Conservation (phyloP, 2,329 filamentous ascomycete species). For the Sporothrix luriei region DNA sequence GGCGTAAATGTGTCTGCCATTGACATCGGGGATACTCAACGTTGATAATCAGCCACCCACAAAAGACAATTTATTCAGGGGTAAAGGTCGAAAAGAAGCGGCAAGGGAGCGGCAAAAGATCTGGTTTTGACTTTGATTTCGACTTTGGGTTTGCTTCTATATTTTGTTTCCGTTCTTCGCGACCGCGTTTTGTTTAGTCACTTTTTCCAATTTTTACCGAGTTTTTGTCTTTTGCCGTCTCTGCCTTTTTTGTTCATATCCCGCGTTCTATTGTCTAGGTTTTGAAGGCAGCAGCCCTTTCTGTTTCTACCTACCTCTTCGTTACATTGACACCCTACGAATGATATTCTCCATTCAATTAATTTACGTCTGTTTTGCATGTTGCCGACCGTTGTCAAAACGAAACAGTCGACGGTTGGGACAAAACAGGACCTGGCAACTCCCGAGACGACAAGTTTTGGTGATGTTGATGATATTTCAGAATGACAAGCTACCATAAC, state of each 20-base stretch:
- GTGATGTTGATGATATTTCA: no score
- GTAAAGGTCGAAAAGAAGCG: conserved; percentile 10
- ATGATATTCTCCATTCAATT: not conserved
- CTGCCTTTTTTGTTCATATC: not conserved
- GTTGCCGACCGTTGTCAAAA: conserved; percentile 13
- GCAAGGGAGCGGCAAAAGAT: conserved; percentile 16
- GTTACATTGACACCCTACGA: conserved; percentile 16
- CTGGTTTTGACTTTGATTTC: not conserved
- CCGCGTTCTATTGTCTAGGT: not conserved
- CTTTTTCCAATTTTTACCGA: not conserved
- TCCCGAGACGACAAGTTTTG: not conserved
- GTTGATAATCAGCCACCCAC: not conserved
- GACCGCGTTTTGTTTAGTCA: not conserved
- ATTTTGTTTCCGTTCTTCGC: not conserved
- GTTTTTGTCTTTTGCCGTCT: not conserved
- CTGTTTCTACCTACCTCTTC: not conserved
- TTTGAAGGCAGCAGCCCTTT: not conserved
- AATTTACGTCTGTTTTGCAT: not conserved
- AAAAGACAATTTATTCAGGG: conserved; percentile 3
- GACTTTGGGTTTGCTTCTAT: not conserved
- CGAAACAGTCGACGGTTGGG: conserved; percentile 17
- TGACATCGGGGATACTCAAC: not conserved
- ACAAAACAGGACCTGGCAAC: conserved; percentile 3
- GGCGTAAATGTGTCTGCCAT: no score
- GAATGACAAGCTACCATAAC: no score